These are phyloP conservation scores for Apophysomyces variabilis DNA, from an alignment of 371 early-diverging fungal species.

Conservation along the genomic window DNA sequence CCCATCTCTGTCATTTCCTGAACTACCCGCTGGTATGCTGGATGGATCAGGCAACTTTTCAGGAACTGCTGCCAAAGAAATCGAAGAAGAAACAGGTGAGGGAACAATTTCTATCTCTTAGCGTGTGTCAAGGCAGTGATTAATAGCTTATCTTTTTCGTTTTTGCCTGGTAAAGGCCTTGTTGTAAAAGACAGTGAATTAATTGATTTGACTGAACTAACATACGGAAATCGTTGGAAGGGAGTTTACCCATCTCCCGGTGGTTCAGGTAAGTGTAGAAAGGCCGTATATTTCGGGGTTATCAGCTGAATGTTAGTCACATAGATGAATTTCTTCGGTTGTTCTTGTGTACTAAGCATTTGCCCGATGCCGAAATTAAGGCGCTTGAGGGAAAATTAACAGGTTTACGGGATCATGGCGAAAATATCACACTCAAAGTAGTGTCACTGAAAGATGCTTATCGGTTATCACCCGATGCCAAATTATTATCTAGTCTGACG, in stretches of 20 bases:
- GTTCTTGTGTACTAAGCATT: conserved; percentile 66
- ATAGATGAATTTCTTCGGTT: conserved; percentile 79
- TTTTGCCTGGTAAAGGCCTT: conserved; percentile 45
- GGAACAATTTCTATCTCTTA: neutral
- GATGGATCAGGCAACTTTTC: conserved; percentile 79
- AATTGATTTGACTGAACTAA: conserved; percentile 66
- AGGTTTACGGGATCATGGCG: conserved; percentile 80
- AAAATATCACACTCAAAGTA: conserved; percentile 72
- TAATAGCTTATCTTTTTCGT: neutral
- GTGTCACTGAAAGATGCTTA: conserved; percentile 70
- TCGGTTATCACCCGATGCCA: conserved; percentile 71
- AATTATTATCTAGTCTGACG: conserved; percentile 70
- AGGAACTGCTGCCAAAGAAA: conserved; percentile 70
- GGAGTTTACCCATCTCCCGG: conserved; percentile 83
- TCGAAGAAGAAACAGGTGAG: conserved; percentile 67
- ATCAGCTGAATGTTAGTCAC: no score
- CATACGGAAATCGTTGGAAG: conserved; percentile 55
- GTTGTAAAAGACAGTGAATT: conserved; percentile 64
- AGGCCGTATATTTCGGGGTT: no score
- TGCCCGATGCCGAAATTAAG: conserved; percentile 57
- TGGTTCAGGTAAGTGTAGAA: conserved; percentile 55
- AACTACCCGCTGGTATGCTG: conserved; percentile 90
- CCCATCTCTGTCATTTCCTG: conserved; percentile 62
- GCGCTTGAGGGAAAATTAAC: conserved; percentile 67
- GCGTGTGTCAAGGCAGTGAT: neutral